Percentiles rank a stretch among this genome's conserved stretches.
These are phyloP conservation scores for Penicillium odoratum DNA, from an alignment of 495 filamentous ascomycete genomes.

Conservation along the genomic window DNA sequence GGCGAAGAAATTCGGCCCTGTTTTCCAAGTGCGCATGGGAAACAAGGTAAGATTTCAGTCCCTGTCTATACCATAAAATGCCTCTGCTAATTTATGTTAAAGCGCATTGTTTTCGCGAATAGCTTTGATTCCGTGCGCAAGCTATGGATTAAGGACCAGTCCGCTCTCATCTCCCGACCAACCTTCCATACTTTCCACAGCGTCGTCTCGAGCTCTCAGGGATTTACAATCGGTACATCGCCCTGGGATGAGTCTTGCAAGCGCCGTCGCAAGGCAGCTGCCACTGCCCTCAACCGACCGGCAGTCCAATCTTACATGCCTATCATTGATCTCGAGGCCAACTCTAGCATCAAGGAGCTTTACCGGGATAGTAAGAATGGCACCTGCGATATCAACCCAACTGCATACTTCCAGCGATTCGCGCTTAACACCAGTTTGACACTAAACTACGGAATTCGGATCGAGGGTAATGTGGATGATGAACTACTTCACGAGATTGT, in stretches of 20 bases:
- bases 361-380: conserved; percentile 57
- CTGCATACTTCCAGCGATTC: conserved; percentile 65
- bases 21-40: conserved; percentile 67
- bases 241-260: conserved; percentile 78
- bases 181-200: conserved; percentile 72
- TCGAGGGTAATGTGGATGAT: conserved; percentile 59
- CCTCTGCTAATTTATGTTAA: not conserved
- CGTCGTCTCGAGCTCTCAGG: conserved; percentile 67
- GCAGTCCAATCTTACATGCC: conserved; percentile 70
- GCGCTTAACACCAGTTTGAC: conserved; percentile 66
- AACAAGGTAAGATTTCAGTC: conserved; percentile 48
- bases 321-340: conserved; percentile 68
- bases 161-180: conserved; percentile 67
- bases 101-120: conserved; percentile 70
- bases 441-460: conserved; percentile 65
- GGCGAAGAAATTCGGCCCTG: conserved; percentile 62
- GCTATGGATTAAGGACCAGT: conserved; percentile 71
- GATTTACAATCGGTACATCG: conserved; percentile 72
- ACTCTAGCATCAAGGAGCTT: conserved; percentile 63
- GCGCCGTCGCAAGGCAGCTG: conserved; percentile 66
- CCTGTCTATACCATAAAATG: not conserved
- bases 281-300: conserved; percentile 66
- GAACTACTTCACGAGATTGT: conserved; percentile 61
- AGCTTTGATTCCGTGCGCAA: conserved; percentile 66
- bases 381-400: conserved; percentile 61